Base-by-base conservation (phyloP, 768 basidiomycete species). In the Mycena leptocephala region DNA sequence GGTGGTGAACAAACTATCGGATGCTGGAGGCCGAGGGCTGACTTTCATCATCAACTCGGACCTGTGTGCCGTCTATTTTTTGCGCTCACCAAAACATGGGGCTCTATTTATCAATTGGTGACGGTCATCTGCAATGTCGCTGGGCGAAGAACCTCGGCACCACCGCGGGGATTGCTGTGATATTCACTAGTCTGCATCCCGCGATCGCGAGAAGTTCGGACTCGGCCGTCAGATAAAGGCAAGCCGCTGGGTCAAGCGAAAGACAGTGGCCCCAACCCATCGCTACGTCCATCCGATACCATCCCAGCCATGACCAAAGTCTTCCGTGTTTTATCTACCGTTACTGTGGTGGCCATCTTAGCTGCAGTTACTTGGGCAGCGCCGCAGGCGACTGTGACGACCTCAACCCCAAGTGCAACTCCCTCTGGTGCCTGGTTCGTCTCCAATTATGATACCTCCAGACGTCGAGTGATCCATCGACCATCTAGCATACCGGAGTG, bases 381-480 rank as follows among this genome's bases (percentile, higher is more conserved):
- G 35, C 61, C 61, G 61, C 61, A 63, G 61, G 61, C 61, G n/a
- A 63, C 61, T 39, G 37, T 63, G 39, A 41, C 61, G 61, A 63
- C 61, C 61, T 58, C 56, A 32, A 58, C 32, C 56, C 37, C 61
- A 41, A 63, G 61, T 41, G 61, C 61, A 63, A 63, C 61, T 63
- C 61, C 61, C 61, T 63, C 61, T 63, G 61, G 61, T 63, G 61
- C 61, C 61, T 63, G 61, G 61, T 63, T 63, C 37, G 61, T 63
- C n/a, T 24, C 37, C 37, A 63, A 63, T 63, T 41, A 63, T 63
- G 37, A 63, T 26, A 63, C 61, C 61, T 63, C 61, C 61, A 63
- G 37, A 41, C 10, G 35, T 63, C 39, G 61, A 63, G 61, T 63
- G 37, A 63, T 63, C 61, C 37, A 63, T 63, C 37, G 61, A 63